Evolutionary conservation across 768 basidiomycete genomes (phyloP), one percentile per base, ranked within the genome.

Genomic region (Lactifluus hygrophoroides): DNA sequence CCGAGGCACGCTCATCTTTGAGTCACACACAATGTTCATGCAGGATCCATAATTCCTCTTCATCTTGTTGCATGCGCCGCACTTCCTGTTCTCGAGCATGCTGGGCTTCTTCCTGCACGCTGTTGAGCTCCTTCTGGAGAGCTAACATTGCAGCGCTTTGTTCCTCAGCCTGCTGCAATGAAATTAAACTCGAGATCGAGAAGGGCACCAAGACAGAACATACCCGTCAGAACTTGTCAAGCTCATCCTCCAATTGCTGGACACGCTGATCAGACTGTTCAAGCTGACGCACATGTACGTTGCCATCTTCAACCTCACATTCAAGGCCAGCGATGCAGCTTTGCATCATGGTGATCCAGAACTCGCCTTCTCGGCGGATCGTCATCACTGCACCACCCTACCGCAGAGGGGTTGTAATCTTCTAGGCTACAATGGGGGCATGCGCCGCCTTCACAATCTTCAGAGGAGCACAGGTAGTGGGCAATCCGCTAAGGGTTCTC

Each of bases 341-440:
- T 71, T 96, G 94, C 85, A 97, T 88, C n/a, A 86, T 89, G 7
- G 92, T 87, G 57, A 97, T 84, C 74, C 86, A 90, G 73, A 78
- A 89, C 71, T 97, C 95, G 70, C 97, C 97, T 21, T 97, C 93
- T 44, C 84, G 74, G 65, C 83, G 74, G 65, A 94, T 72, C 67
- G 40, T 61, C 62, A 30, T 63, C 62, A 19, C 59, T 17, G 30
- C 60, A 37, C 23, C 60, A 57, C 11, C 44, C 57, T 37, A 47
- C 30, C 23, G 43, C 82, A 28, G 77, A 63, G 66, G 47, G 55
- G 51, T 69, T 49, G 65, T 74, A 64, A 58, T 73, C 75, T 61
- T 84, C 81, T 6, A 61, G 60, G 32, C 56, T 66, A 17, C 58
- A 62, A 19, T 57, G 54, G 10, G 40, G 57, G 13, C 60, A 57